Evolutionary conservation across 1,284 basidiomycete species (phyloP).

Genomic region (Ustilago cynodontis): DNA sequence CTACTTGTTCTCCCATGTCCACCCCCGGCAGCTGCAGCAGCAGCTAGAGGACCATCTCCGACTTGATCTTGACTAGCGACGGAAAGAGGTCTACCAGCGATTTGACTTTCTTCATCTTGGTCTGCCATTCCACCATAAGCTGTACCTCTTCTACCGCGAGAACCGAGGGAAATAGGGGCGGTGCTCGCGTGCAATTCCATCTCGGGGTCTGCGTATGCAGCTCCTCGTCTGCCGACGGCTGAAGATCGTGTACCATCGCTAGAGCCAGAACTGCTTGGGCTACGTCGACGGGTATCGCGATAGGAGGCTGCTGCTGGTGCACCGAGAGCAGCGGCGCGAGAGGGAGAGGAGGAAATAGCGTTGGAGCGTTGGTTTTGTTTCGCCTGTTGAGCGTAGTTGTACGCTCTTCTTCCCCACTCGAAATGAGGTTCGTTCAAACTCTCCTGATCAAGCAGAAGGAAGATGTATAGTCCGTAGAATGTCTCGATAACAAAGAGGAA

Average conservation of each 20-base stretch:
- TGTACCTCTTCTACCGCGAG: constrained; percentile 53
- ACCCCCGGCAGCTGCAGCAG: constrained; percentile 42
- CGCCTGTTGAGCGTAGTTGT: constrained; percentile 57
- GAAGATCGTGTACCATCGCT: constrained; percentile 9
- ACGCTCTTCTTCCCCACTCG: constrained; percentile 67
- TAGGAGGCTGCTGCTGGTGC: constrained; percentile 16
- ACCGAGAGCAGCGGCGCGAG: constrained; percentile 9
- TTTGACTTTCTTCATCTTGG: constrained; percentile 46
- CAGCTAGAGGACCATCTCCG: constrained; percentile 32
- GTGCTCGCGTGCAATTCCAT: constrained; percentile 34
- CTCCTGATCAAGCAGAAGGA: constrained; percentile 71
- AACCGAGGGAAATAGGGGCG: constrained; percentile 52
- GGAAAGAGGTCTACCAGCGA: constrained; percentile 27
- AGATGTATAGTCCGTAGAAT: constrained; percentile 65
- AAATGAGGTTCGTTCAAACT: constrained; percentile 72
- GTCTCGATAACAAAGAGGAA: constrained; percentile 63
- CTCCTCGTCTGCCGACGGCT: constrained; percentile 51
- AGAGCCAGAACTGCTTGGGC: constrained; percentile 18
- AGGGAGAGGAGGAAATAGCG: constrained; percentile 19
- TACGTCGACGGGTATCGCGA: constrained; percentile 22
- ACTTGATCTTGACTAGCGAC: constrained; percentile 5
- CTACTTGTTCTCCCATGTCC: constrained; percentile 11
- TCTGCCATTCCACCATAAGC: constrained; percentile 52
- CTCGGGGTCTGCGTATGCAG: constrained; percentile 57
- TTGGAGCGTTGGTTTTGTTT: constrained; percentile 26